phyloP scores from a whole-genome alignment of 106 monocot species.

The Chionographis japonica region DNA sequence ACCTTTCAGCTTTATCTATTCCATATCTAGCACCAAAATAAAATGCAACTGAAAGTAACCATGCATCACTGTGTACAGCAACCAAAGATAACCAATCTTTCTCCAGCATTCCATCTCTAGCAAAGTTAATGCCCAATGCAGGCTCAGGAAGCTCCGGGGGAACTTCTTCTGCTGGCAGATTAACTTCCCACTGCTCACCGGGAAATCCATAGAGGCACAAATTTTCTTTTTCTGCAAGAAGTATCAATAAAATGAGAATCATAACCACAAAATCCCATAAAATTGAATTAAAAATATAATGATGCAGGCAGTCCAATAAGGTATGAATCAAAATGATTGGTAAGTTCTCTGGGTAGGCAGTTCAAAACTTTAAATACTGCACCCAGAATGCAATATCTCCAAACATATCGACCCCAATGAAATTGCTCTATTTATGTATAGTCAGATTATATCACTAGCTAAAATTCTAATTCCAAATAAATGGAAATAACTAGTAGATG shows the following conservation, averaged over 20 bases:
- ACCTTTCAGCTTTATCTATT: constrained; percentile 18
- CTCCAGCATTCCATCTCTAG: constrained; percentile 21
- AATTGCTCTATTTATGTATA: no score
- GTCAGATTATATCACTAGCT: no score
- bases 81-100: constrained; percentile 24
- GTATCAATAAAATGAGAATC: background rate
- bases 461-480: no score
- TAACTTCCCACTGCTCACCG: constrained; percentile 23
- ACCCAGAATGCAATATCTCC: no score
- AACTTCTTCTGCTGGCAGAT: constrained; percentile 23
- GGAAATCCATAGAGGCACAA: constrained; percentile 23
- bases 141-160: constrained; percentile 25
- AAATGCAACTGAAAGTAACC: constrained; percentile 23
- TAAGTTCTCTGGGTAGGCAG: no score
- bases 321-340: background rate
- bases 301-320: background rate
- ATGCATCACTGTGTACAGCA: constrained; percentile 26
- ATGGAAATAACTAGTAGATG: no score
- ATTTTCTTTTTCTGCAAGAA: constrained; percentile 21
- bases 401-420: no score
- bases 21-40: constrained; percentile 27
- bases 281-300: no score
- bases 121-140: constrained; percentile 23
- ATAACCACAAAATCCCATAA: background rate
- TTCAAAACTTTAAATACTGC: no score